Evolutionary conservation across 164 flowering plant genomes (phyloP).

Genomic region (Brasenia schreberi): DNA sequence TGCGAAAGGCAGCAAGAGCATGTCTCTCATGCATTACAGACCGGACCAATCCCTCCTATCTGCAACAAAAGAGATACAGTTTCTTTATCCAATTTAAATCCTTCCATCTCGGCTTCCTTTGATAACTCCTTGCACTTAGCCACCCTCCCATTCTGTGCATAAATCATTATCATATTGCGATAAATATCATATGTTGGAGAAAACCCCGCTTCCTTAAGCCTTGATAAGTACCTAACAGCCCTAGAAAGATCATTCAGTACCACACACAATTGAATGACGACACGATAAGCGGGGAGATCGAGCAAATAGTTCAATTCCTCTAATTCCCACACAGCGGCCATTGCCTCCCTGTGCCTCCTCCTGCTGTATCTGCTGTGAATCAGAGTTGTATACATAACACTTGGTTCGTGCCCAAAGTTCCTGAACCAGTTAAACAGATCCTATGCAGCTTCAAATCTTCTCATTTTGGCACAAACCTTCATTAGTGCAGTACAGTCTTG

Average conservation of each 20-base stretch:
- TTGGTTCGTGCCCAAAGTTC: conserved; percentile 37
- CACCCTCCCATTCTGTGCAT: conserved; percentile 46
- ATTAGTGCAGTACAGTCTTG: conserved; percentile 76
- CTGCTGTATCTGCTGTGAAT: conserved; percentile 55
- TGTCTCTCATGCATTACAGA: too few relatives aligned
- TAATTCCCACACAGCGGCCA: conserved; percentile 84
- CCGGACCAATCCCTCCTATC: not conserved
- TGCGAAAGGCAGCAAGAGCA: too few relatives aligned
- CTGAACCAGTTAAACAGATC: conserved; percentile 57
- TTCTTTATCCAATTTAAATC: conserved; percentile 49
- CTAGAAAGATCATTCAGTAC: conserved; percentile 63
- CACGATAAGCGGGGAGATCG: conserved; percentile 87
- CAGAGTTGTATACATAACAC: conserved; percentile 80
- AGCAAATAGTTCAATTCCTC: conserved; percentile 47
- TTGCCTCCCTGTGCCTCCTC: conserved; percentile 55
- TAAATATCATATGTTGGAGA: conserved; percentile 68
- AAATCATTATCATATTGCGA: conserved; percentile 42
- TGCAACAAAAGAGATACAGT: conserved; percentile 12
- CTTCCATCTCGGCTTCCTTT: conserved; percentile 63
- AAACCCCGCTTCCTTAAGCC: conserved; percentile 76
- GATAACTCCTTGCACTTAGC: conserved; percentile 62
- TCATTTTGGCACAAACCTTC: conserved; percentile 58
- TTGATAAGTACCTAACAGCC: conserved; percentile 55
- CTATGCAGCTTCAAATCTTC: conserved; percentile 63
- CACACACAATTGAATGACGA: conserved; percentile 58